phyloP scores from a whole-genome alignment of 371 early-diverging fungal species.

The Antonospora locustae region DNA sequence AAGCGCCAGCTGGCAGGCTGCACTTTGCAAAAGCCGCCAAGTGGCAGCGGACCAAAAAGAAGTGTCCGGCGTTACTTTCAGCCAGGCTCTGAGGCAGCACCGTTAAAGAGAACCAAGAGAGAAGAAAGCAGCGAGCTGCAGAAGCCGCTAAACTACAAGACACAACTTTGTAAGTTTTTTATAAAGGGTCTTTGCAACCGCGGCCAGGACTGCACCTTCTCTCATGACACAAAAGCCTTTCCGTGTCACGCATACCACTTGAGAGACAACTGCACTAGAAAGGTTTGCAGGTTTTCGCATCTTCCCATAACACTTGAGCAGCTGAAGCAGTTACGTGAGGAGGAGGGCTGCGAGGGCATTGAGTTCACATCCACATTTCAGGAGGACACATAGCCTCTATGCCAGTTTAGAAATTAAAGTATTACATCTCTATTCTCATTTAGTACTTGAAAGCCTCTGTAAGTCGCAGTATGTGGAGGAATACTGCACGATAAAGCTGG shows the following conservation, averaged over 20 bases:
- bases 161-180: conserved; percentile 52
- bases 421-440: not conserved
- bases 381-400: not conserved
- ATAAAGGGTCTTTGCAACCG: conserved; percentile 48
- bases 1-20: too few species aligned
- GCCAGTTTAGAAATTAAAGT: not conserved
- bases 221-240: conserved; percentile 49
- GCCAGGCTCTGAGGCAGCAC: too few species aligned
- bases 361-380: conserved; percentile 6
- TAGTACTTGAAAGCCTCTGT: not conserved
- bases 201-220: conserved; percentile 51
- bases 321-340: conserved; percentile 27
- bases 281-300: conserved; percentile 50
- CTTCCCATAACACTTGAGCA: conserved; percentile 39
- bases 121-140: too few species aligned
- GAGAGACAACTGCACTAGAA: conserved; percentile 46
- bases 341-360: conserved; percentile 2
- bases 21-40: too few species aligned
- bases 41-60: too few species aligned
- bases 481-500: too few species aligned
- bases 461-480: too few species aligned
- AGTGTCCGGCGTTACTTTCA: too few species aligned
- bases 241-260: conserved; percentile 51
- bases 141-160: conserved; percentile 45
- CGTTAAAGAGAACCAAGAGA: too few species aligned